A percentile compares a stretch with the other conserved stretches of the same genome.
Conservation (phyloP, 164 flowering plant species). For the Kingdonia uniflora region DNA sequence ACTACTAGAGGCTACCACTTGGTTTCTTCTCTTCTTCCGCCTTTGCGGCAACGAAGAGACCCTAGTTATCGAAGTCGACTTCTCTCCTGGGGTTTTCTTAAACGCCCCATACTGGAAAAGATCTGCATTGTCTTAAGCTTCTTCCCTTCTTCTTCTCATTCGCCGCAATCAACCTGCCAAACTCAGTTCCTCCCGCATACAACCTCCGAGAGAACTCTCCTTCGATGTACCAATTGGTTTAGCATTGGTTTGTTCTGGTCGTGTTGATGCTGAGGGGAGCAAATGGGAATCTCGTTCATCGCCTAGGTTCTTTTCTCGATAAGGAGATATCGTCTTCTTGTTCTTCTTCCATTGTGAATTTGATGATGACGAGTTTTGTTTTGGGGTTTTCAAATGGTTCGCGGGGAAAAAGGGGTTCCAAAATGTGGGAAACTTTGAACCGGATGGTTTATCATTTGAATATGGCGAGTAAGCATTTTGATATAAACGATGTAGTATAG, state of each 20-base stretch:
- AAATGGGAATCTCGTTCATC: slow-evolving; percentile 22
- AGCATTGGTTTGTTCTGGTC: slow-evolving; percentile 5
- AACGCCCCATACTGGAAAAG: slow-evolving; percentile 54
- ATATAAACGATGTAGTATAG: too few species aligned
- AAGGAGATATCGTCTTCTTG: slow-evolving; percentile 3
- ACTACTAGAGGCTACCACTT: slow-evolving; percentile 1
- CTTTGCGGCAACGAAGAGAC: too few species aligned
- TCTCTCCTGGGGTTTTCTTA: slow-evolving; percentile 10
- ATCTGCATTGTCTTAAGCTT: slow-evolving; percentile 37
- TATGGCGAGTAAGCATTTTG: too few species aligned
- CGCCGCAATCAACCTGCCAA: slow-evolving; percentile 35
- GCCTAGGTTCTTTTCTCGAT: slow-evolving; percentile 12
- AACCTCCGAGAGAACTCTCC: slow-evolving; percentile 41
- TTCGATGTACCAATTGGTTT: slow-evolving; percentile 1
- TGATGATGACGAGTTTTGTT: too few species aligned
- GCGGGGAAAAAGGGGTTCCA: background rate
- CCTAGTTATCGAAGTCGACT: background rate
- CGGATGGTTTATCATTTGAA: too few species aligned
- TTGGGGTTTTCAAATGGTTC: too few species aligned
- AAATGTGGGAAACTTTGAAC: too few species aligned
- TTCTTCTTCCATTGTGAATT: slow-evolving; percentile 3
- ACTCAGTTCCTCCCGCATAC: slow-evolving; percentile 40
- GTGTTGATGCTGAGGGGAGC: slow-evolving; percentile 1
- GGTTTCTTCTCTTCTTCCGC: slow-evolving; percentile 1
- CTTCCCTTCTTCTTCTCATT: slow-evolving; percentile 1